Evolutionary conservation across 1,284 basidiomycete genomes (phyloP).

Genomic region (Fomes fomentarius): DNA sequence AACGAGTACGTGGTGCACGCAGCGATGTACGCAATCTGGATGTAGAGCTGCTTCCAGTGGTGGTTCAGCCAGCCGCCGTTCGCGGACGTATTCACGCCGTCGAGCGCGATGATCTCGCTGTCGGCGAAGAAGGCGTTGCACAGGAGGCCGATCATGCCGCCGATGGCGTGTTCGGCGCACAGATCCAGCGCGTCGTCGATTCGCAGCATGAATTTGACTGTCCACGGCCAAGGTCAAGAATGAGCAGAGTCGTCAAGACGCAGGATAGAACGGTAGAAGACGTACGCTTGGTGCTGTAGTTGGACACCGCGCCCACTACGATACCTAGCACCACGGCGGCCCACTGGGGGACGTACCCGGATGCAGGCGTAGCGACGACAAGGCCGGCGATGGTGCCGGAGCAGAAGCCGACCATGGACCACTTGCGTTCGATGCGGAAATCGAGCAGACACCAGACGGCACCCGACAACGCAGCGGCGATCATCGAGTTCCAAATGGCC

Average conservation of each 20-base stretch:
- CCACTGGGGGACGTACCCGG: slow-evolving; percentile 69
- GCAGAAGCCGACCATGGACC: slow-evolving; percentile 86
- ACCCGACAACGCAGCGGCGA: slow-evolving; percentile 77
- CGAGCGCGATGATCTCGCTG: slow-evolving; percentile 61
- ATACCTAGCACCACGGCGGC: slow-evolving; percentile 79
- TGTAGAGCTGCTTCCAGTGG: slow-evolving; percentile 79
- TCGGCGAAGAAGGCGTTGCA: slow-evolving; percentile 83
- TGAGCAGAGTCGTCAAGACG: no score
- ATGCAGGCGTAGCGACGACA: slow-evolving; percentile 89
- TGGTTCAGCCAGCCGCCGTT: slow-evolving; percentile 74
- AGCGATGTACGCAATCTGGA: slow-evolving; percentile 83
- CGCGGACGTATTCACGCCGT: slow-evolving; percentile 74
- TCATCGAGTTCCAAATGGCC: slow-evolving; percentile 89
- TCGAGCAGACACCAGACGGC: slow-evolving; percentile 91
- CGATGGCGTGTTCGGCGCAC: slow-evolving; percentile 90
- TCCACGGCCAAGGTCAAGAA: background rate
- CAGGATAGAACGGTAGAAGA: slow-evolving; percentile 7
- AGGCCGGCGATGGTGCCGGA: slow-evolving; percentile 86
- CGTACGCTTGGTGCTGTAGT: slow-evolving; percentile 87
- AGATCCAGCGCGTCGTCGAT: slow-evolving; percentile 88
- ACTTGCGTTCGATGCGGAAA: slow-evolving; percentile 81
- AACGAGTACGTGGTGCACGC: slow-evolving; percentile 72
- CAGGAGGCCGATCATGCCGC: slow-evolving; percentile 85
- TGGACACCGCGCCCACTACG: slow-evolving; percentile 76
- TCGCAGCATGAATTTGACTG: slow-evolving; percentile 68